Evolutionary conservation across 305 asterid species (phyloP), one percentile per base, ranked within the genome.

Genomic region (Fraxinus platypoda): DNA sequence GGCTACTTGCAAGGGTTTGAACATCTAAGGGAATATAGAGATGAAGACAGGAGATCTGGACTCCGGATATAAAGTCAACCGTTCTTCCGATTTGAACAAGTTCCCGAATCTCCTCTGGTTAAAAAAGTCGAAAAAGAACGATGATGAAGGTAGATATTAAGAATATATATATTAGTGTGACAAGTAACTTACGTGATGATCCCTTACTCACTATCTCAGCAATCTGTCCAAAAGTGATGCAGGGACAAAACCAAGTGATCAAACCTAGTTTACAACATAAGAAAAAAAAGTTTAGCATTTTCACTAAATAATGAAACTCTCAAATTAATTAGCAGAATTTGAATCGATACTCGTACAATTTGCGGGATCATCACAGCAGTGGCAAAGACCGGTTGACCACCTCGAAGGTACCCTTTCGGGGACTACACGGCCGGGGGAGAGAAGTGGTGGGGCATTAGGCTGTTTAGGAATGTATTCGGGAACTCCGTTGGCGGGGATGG

Each of bases 161-260:
- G 59, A 49, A 17, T 52, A 52, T 17, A 17, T 52, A 52, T 17
- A 4, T 17, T 52, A 17, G 23, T 4, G 62, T 17, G 62, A 52
- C 62, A 49, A 4, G 31, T 62, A 66, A 66, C 80, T 74, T 83
- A 79, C 86, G 73, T 62, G 83, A 78, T 25, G 80, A 37, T 28
- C 86, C 86, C 66, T 83, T 83, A 37, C 76, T 74, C 62, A 74
- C 38, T 68, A 83, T 79, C 78, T 83, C 83, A 25, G 86, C 73
- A n/a, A 83, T 73, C 73, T 83, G 86, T 28, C 86, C 86, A 64
- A 83, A 83, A 38, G 83, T 83, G 46, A 83, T 83, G 66, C 86
- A 83, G 68, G 83, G 86, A 38, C 86, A 83, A 75, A 83, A 77
- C 46, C 64, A 79, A n/a, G 86, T 79, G 71, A 83, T 72, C 33